Conservation (phyloP, 2,329 filamentous ascomycete genomes). For the Scytalidium sp. region DNA sequence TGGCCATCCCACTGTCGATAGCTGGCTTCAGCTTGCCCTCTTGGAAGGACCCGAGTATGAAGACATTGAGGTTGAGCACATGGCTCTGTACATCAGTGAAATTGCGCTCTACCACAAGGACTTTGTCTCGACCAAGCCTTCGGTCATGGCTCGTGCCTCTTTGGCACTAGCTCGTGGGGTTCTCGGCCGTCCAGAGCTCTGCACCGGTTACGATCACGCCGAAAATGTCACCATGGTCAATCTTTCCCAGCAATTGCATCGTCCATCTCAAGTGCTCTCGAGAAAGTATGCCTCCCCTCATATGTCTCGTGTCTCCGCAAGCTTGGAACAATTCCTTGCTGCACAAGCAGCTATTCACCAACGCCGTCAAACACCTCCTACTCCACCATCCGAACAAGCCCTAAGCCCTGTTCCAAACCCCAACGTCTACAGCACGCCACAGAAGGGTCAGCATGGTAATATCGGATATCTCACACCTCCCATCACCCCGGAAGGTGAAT, state of each 20-base stretch:
- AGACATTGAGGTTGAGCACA: conserved; percentile 87
- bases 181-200: conserved; percentile 73
- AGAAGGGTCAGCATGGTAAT: conserved; percentile 64
- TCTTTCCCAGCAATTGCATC: conserved; percentile 55
- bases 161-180: conserved; percentile 85
- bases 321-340: conserved; percentile 64
- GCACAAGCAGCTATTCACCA: conserved; percentile 53
- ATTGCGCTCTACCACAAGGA: conserved; percentile 95
- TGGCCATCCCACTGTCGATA: conserved; percentile 93
- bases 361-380: conserved; percentile 57
- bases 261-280: conserved; percentile 64
- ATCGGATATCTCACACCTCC: conserved; percentile 79
- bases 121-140: conserved; percentile 89
- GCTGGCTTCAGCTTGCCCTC: conserved; percentile 84
- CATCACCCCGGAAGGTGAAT: conserved; percentile 73
- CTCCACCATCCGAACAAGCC: conserved; percentile 53
- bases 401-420: conserved; percentile 40
- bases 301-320: conserved; percentile 61
- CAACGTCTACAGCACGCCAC: conserved; percentile 69
- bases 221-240: conserved; percentile 63
- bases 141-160: conserved; percentile 84
- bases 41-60: conserved; percentile 66
- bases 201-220: conserved; percentile 70
- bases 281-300: conserved; percentile 68
- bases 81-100: conserved; percentile 92